A percentile compares a stretch with the other conserved stretches of the same genome.
Conservation (phyloP, 306 rosid species). For the Medicago lupulina region DNA sequence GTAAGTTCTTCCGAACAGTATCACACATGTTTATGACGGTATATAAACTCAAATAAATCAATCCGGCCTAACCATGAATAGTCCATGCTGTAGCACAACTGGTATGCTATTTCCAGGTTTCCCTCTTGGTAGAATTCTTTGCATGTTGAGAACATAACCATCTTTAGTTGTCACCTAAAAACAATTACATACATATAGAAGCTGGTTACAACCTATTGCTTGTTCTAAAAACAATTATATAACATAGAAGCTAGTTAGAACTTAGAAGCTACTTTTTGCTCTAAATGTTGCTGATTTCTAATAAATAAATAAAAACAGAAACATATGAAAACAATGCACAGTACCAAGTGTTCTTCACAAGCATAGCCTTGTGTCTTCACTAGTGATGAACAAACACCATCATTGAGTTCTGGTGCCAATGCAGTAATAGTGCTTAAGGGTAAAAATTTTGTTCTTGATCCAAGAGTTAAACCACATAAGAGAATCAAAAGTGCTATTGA, state of each 20-base stretch:
- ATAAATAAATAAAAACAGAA: constrained; percentile 29
- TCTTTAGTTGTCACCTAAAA: constrained; percentile 72
- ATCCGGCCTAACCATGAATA: constrained; percentile 58
- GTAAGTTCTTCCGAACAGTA: neutral
- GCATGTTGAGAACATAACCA: constrained; percentile 75
- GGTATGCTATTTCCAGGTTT: constrained; percentile 48
- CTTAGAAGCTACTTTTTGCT: neutral
- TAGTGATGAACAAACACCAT: constrained; percentile 68
- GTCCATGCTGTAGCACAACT: constrained; percentile 77
- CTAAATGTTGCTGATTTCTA: constrained; percentile 28
- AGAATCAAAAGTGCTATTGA: constrained; percentile 44
- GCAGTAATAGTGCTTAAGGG: constrained; percentile 34
- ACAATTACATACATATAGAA: constrained; percentile 27
- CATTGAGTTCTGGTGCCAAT: constrained; percentile 38
- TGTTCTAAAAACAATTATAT: neutral
- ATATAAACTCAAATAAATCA: neutral
- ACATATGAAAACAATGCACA: constrained; percentile 14
- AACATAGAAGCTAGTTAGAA: neutral
- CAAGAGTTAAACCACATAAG: constrained; percentile 42
- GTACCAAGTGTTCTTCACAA: constrained; percentile 79
- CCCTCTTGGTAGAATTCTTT: constrained; percentile 64
- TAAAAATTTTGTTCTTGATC: constrained; percentile 34
- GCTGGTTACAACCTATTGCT: neutral
- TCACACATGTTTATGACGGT: neutral
- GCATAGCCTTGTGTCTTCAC: constrained; percentile 61